Evolutionary conservation across 2,329 filamentous ascomycete genomes (phyloP), one percentile per base, ranked within the genome.

Genomic region (Monilinia fructigena): DNA sequence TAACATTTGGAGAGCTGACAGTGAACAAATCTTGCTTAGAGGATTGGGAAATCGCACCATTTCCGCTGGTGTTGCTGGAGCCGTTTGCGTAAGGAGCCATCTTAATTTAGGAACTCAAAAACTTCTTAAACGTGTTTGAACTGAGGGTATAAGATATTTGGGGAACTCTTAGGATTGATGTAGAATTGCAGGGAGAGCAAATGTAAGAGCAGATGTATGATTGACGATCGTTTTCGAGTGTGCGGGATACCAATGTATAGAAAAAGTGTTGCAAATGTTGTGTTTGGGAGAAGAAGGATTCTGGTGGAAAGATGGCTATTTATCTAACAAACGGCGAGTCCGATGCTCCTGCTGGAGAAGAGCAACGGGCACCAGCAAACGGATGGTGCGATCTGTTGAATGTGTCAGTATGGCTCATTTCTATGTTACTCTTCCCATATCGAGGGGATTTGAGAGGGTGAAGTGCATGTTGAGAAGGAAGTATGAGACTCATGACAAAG

Each of bases 361-460:
- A 92, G 86, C 92, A 93, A 86, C 92, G 92, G 90, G 87, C 90
- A 88, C 90, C 90, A 86, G 94, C 93, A 89, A 93, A 96, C 85
- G 93, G 91, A 87, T 97, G 90, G 83, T 97, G 93, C 81, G 89
- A 86, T 80, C 93, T 97, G 79, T 53, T 40, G 18, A 55, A 8
- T 14, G 3, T n/a, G 58, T 66, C 55, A 66, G 64, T 23, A 66
- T 62, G n/a, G 40, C 7, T 14, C 4, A 56, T 45, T 59, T 63
- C 42, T 40, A 2, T 12, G 26, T 53, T 7, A 38, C 53, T 60
- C 64, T 14, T 66, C 20, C 48, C 28, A 28, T 4, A 35, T 42
- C 14, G 50, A 48, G 35, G 45, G 6, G 8, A 60, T 38, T 50
- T 11, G 20, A 18, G 3, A 16, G 42, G 55, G 47, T 48, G 45